phyloP scores from a whole-genome alignment of 371 early-diverging fungal genomes.

The Mortierella sp. region DNA sequence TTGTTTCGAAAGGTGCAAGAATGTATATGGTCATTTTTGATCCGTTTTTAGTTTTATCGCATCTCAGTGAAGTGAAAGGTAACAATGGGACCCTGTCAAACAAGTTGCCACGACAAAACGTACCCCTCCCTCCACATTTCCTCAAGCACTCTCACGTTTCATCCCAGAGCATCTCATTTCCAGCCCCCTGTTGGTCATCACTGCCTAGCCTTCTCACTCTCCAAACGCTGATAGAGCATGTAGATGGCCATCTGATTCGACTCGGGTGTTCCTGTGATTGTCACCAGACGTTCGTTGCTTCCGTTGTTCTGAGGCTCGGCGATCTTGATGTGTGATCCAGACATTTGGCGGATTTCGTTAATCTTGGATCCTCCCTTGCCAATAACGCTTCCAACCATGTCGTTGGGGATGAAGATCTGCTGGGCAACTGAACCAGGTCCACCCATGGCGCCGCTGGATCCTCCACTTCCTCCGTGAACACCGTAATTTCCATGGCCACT shows the following conservation, averaged over 20 bases:
- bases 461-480: conserved; percentile 22
- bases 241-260: conserved; percentile 85
- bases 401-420: conserved; percentile 86
- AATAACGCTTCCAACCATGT: conserved; percentile 89
- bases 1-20: no score
- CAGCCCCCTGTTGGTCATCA: not conserved
- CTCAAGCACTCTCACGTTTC: not conserved
- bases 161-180: not conserved
- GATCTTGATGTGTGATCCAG: conserved; percentile 84
- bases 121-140: not conserved
- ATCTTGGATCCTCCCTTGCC: conserved; percentile 90
- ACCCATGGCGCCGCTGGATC: conserved; percentile 28
- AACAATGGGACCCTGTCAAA: no score
- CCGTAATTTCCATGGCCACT: conserved; percentile 8
- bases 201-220: conserved; percentile 75
- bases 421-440: conserved; percentile 68
- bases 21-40: no score
- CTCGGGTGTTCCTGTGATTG: conserved; percentile 84
- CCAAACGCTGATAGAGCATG: conserved; percentile 80
- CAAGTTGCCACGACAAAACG: no score
- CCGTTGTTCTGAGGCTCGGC: conserved; percentile 68
- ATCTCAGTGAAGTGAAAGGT: no score
- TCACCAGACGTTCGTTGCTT: conserved; percentile 79
- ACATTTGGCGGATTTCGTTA: conserved; percentile 82
- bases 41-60: no score